Percentiles rank a stretch among this genome's conserved stretches.
Conservation (phyloP, 2,329 filamentous ascomycete species). For the Fusarium vanettenii region DNA sequence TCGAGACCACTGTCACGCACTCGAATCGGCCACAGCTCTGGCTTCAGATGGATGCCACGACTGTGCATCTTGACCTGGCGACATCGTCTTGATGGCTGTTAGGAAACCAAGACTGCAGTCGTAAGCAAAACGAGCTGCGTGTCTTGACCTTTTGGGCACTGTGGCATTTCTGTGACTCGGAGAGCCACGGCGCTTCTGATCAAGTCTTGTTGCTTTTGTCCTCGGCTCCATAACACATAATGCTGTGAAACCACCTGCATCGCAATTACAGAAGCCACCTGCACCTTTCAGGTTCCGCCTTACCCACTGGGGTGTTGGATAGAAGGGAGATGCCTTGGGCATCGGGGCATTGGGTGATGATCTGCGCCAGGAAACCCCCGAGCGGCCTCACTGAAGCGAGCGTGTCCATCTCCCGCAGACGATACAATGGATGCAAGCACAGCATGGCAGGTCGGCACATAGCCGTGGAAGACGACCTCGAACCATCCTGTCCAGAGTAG, state of each 20-base stretch:
- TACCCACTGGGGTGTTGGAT: slow-evolving; percentile 16
- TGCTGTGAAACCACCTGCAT: slow-evolving; percentile 29
- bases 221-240: slow-evolving; percentile 7
- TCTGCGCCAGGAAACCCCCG: slow-evolving; percentile 25
- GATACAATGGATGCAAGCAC: neutral
- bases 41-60: neutral
- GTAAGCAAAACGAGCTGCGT: neutral
- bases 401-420: slow-evolving; percentile 28
- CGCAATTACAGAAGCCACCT: slow-evolving; percentile 29
- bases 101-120: neutral
- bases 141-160: neutral
- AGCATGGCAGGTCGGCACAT: neutral
- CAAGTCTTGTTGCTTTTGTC: slow-evolving; percentile 8
- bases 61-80: neutral
- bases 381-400: slow-evolving; percentile 22
- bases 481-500: slow-evolving; percentile 9
- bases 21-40: slow-evolving; percentile 9
- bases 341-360: slow-evolving; percentile 20
- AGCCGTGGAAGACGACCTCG: neutral
- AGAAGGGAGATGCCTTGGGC: slow-evolving; percentile 14
- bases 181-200: slow-evolving; percentile 7
- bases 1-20: slow-evolving; percentile 12
- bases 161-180: neutral
- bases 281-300: slow-evolving; percentile 32
- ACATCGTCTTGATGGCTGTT: neutral